Evolutionary conservation across 768 basidiomycete genomes (phyloP), one percentile per base, ranked within the genome.

Genomic region (Naganishia antarctica): DNA sequence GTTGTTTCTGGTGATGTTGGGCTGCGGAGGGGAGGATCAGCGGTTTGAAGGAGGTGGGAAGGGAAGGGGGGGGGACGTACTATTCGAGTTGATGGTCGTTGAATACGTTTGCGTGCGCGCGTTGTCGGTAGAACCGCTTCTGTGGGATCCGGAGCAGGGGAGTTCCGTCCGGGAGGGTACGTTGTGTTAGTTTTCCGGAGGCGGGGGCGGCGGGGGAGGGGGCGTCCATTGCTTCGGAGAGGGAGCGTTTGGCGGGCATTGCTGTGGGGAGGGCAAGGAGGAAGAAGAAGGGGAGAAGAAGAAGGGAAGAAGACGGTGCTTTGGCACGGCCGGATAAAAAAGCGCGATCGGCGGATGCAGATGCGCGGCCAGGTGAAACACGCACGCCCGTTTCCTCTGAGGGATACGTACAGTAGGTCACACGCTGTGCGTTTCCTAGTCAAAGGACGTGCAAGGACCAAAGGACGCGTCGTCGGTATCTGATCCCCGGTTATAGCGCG

Each of bases 41-140:
- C 5, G 25, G 37, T 59, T 28, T 64, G 18, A 15, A 9, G 43
- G 18, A 18, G 43, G n/a, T 15, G 43, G 43, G 11, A 21, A 12
- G 18, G 37, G 37, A 40, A 7, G 8, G 37, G n/a, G 13, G 43
- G 43, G 18, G 11, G 43, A 70, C 80, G 57, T 48, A 81, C 81
- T 97, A 98, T 66, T 86, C 86, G 58, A 99, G 84, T 18, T 85
- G 82, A 79, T 99, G 82, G 66, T 82, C 81, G 8, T 74, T 73
- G 64, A 82, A 80, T 6, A 81, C 80, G 69, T 82, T 82, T 8
- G 81, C 81, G 66, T 82, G 82, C 0, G 82, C 82, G 69, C 82
- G 68, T 70, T 82, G 82, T 12, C 82, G 76, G 68, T 82, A 82
- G 69, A 75, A 79, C 28, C 80, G 77, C 76, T 81, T 82, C 80